A percentile compares a stretch with the other conserved stretches of the same genome.
These are phyloP conservation scores for Eruca vesicaria DNA, from an alignment of 441 rosid species.

Conservation along the genomic window DNA sequence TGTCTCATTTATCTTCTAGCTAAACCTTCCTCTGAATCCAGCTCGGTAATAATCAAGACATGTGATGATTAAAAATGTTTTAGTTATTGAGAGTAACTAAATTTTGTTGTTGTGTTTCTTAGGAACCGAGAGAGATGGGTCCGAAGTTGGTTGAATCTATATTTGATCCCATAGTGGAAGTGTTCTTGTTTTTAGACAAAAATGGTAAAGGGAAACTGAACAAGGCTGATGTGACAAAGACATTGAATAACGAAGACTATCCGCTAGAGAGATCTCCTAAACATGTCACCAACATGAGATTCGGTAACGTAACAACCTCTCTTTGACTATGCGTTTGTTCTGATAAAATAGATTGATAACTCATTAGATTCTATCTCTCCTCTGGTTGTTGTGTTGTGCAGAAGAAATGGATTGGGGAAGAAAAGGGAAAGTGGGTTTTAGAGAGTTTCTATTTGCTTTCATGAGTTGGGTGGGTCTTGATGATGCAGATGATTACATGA, in stretches of 20 bases:
- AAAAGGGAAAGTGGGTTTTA: slow-evolving; percentile 71
- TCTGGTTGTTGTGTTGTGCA: slow-evolving; percentile 38
- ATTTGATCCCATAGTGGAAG: slow-evolving; percentile 66
- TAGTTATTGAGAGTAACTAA: not conserved
- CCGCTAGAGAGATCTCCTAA: slow-evolving; percentile 69
- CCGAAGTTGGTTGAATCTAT: slow-evolving; percentile 47
- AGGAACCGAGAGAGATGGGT: slow-evolving; percentile 38
- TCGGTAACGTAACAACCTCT: slow-evolving; percentile 21
- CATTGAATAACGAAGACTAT: slow-evolving; percentile 56
- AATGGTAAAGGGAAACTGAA: slow-evolving; percentile 72
- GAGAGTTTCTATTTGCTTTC: slow-evolving; percentile 77
- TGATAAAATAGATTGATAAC: not conserved
- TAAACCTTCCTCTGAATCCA: slow-evolving; percentile 47
- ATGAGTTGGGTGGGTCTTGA: slow-evolving; percentile 80
- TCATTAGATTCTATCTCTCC: slow-evolving; percentile 11
- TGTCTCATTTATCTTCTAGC: slow-evolving; percentile 70
- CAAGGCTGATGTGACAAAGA: slow-evolving; percentile 61
- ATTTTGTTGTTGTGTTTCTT: not conserved
- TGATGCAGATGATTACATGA: slow-evolving; percentile 37
- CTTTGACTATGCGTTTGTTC: not conserved
- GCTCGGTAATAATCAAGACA: slow-evolving; percentile 22
- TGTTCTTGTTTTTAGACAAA: slow-evolving; percentile 76
- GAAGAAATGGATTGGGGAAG: slow-evolving; percentile 89
- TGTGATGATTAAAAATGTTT: not conserved
- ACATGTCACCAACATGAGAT: slow-evolving; percentile 46